phyloP scores from a whole-genome alignment of 345 rosid genomes.

The Litchi chinensis region DNA sequence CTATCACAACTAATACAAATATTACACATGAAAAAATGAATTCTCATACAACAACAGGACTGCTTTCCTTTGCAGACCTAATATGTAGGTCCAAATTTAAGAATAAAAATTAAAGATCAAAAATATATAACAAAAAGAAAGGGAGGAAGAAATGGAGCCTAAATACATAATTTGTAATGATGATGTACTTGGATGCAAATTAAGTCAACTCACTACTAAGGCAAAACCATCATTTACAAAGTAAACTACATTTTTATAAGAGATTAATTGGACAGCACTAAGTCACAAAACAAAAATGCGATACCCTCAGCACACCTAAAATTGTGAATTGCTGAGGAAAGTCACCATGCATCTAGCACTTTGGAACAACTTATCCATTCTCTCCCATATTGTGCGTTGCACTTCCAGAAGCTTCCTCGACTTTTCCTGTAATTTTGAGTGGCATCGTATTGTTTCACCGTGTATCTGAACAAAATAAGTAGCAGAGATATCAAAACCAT shows the following conservation, averaged over 20 bases:
- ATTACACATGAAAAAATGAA: not conserved
- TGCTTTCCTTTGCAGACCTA: not conserved
- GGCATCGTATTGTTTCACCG: conserved; percentile 77
- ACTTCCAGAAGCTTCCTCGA: conserved; percentile 70
- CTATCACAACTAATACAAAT: not conserved
- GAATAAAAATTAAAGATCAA: not conserved
- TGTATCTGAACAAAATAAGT: conserved; percentile 62
- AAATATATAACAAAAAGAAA: too few species aligned
- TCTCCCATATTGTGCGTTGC: conserved; percentile 78
- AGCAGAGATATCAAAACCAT: conserved; percentile 2
- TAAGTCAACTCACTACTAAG: not conserved
- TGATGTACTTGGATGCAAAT: not conserved
- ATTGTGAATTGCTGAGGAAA: conserved; percentile 91
- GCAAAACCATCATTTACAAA: not conserved
- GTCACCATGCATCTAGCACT: conserved; percentile 85
- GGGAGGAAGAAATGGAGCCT: not conserved
- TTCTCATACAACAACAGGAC: not conserved
- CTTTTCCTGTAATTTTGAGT: conserved; percentile 64
- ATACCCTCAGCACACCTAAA: conserved; percentile 37
- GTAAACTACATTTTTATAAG: not conserved
- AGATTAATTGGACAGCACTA: not conserved
- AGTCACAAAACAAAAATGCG: not conserved
- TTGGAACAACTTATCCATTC: conserved; percentile 83
- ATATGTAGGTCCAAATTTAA: not conserved
- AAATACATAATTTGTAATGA: not conserved